Percentiles rank a stretch among this genome's conserved stretches.
Conservation (phyloP, 2,329 filamentous ascomycete species). For the Biscogniauxia marginata region DNA sequence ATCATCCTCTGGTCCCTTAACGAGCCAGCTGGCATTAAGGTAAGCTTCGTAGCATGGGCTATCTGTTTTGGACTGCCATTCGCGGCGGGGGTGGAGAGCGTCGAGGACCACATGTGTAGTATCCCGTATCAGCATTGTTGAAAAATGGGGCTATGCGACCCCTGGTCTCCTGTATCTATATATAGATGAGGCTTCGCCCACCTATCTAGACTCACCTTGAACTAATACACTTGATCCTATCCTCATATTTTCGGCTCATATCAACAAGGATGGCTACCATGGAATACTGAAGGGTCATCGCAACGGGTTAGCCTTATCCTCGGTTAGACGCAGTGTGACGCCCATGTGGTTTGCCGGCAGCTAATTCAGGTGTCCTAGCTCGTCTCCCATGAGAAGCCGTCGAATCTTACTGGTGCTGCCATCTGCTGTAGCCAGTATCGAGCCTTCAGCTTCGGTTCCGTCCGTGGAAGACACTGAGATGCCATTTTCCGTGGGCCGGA, state of each 20-base stretch:
- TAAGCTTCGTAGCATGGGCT: conserved; percentile 9
- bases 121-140: neutral
- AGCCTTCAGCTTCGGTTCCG: conserved; percentile 3
- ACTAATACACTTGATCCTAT: too few species aligned
- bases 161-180: too few species aligned
- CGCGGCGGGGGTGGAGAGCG: conserved; percentile 7
- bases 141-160: too few species aligned
- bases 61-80: conserved; percentile 7
- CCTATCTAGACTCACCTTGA: too few species aligned
- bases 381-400: neutral
- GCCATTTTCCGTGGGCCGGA: neutral
- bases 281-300: conserved; percentile 10
- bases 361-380: neutral
- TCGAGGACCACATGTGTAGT: conserved; percentile 8
- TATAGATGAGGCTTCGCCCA: too few species aligned
- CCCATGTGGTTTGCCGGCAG: conserved; percentile 8
- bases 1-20: conserved; percentile 1
- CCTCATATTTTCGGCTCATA: too few species aligned
- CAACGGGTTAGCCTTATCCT: neutral
- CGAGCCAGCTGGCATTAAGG: conserved; percentile 9
- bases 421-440: conserved; percentile 10
- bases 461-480: conserved; percentile 6
- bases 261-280: conserved; percentile 10
- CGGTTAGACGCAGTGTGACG: neutral
- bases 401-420: conserved; percentile 5